These are phyloP conservation scores for Hemileia vastatrix DNA, from an alignment of 1,284 basidiomycete species.

Conservation along the genomic window DNA sequence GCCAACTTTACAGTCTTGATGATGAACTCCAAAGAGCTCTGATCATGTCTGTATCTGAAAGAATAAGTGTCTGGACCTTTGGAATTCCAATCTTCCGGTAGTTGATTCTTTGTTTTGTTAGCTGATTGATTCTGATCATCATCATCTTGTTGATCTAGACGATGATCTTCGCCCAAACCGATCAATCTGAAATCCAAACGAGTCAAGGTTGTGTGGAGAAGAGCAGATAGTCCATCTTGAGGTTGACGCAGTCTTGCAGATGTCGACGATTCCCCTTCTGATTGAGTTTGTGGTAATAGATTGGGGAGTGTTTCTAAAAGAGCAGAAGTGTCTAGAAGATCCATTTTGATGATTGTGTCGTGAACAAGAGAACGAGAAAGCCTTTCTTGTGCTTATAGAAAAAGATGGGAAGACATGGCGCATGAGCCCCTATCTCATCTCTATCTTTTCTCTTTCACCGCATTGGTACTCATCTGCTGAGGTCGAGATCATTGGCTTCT, in stretches of 20 bases:
- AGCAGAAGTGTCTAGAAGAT: constrained; percentile 34
- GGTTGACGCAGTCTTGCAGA: constrained; percentile 22
- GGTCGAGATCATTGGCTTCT: no score
- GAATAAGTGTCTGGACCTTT: constrained; percentile 29
- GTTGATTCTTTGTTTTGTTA: constrained; percentile 9
- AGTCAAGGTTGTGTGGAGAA: constrained; percentile 32
- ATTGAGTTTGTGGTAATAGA: constrained; percentile 24
- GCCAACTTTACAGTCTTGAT: no score
- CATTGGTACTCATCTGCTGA: no score
- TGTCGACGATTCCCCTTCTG: neutral
- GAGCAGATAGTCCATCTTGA: constrained; percentile 32
- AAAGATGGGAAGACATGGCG: no score
- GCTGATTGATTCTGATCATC: neutral
- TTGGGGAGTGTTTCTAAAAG: constrained; percentile 28
- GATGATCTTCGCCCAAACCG: constrained; percentile 32
- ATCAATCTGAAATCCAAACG: constrained; percentile 35
- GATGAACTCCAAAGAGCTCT: no score
- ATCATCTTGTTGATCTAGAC: constrained; percentile 10
- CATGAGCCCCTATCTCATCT: no score
- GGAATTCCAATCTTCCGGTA: constrained; percentile 29
- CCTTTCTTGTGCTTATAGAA: no score
- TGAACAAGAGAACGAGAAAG: no score
- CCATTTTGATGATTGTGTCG: neutral
- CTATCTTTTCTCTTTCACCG: no score
- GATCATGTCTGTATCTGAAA: constrained; percentile 36